Percentiles rank a stretch among this genome's conserved stretches.
Evolutionary conservation across 2,329 filamentous ascomycete genomes (phyloP).

Genomic region (Drechslera avenae): DNA sequence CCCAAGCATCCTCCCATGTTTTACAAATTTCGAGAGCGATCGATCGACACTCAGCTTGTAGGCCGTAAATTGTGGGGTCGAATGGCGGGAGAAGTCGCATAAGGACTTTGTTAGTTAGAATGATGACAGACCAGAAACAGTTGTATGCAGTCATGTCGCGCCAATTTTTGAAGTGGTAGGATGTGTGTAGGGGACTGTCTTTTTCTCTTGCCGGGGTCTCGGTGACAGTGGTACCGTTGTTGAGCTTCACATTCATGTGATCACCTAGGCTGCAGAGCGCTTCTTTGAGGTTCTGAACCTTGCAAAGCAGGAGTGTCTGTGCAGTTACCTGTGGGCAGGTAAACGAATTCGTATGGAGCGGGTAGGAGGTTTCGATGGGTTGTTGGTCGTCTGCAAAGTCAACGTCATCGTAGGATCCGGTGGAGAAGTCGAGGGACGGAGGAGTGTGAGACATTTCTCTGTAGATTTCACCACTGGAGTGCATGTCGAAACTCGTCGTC

Average conservation of each 20-base stretch:
- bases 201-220: constrained; percentile 27
- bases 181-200: constrained; percentile 25
- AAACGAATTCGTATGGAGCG: not conserved
- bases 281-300: constrained; percentile 32
- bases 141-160: constrained; percentile 40
- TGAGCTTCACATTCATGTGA: constrained; percentile 29
- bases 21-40: constrained; percentile 41
- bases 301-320: constrained; percentile 25
- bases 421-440: constrained; percentile 28
- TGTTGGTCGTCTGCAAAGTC: constrained; percentile 21
- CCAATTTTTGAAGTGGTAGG: constrained; percentile 40
- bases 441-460: constrained; percentile 21
- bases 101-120: constrained; percentile 38
- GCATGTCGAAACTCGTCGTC: constrained; percentile 6
- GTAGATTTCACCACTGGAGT: not conserved
- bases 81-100: constrained; percentile 35
- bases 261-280: constrained; percentile 25
- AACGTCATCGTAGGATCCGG: constrained; percentile 18
- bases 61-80: constrained; percentile 23
- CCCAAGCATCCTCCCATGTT: constrained; percentile 45
- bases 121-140: constrained; percentile 41
- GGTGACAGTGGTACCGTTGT: constrained; percentile 26
- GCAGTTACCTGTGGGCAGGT: constrained; percentile 9
- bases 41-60: constrained; percentile 36
- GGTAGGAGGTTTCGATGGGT: constrained; percentile 10